These are phyloP conservation scores for Chrysanthemum makinoi DNA, from an alignment of 129 eudicot species.

Conservation along the genomic window DNA sequence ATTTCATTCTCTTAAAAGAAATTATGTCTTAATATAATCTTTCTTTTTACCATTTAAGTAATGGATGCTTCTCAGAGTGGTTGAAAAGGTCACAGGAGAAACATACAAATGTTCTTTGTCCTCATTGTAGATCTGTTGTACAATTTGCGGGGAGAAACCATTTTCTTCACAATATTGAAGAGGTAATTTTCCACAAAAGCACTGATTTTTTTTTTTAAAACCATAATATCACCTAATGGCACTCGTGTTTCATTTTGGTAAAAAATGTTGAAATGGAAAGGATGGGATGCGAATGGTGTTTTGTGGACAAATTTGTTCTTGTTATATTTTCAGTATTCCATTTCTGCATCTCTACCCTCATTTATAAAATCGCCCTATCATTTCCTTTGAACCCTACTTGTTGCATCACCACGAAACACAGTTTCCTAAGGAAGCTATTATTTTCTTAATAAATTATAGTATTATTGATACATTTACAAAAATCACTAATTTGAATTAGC, in stretches of 20 bases:
- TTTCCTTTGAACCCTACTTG: neutral
- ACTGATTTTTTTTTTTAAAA: too few relatives aligned
- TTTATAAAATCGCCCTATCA: neutral
- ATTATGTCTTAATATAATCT: neutral
- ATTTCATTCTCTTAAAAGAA: conserved; percentile 12
- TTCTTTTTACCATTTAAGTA: conserved; percentile 43
- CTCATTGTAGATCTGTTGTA: conserved; percentile 86
- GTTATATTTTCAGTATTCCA: neutral
- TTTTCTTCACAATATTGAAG: conserved; percentile 76
- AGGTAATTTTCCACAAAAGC: conserved; percentile 38
- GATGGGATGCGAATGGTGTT: neutral
- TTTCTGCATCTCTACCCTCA: neutral
- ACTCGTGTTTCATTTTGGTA: neutral
- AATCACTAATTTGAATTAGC: neutral
- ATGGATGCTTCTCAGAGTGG: conserved; percentile 99
- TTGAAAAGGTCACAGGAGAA: conserved; percentile 72
- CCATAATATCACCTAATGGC: neutral
- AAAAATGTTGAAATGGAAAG: neutral
- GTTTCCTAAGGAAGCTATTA: neutral
- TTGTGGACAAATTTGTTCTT: neutral
- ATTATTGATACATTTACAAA: neutral
- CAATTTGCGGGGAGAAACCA: conserved; percentile 89
- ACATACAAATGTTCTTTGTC: conserved; percentile 73
- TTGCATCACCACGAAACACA: neutral
- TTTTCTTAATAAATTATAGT: neutral